A percentile compares a stretch with the other conserved stretches of the same genome.
Conservation (phyloP, 2,329 filamentous ascomycete genomes). For the Parastagonospora nodorum region DNA sequence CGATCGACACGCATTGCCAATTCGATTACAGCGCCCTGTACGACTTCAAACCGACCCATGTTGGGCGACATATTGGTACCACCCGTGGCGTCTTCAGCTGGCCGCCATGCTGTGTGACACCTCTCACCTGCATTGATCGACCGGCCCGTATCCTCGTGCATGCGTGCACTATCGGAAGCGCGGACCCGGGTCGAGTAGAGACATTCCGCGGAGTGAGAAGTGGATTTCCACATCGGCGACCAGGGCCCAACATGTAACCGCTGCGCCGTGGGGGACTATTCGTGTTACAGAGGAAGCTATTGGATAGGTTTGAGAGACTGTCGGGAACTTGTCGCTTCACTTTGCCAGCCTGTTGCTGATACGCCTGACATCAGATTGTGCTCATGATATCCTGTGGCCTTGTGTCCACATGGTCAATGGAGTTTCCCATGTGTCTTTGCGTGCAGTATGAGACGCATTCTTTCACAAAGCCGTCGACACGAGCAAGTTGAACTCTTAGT, state of each 20-base stretch:
- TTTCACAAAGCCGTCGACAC: conserved; percentile 3
- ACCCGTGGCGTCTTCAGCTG: background rate
- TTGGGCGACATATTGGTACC: background rate
- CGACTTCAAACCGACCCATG: background rate
- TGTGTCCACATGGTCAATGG: background rate
- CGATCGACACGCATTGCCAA: background rate
- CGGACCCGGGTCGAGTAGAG: background rate
- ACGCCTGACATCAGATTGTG: background rate
- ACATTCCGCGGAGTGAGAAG: no score
- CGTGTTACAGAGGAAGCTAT: no score
- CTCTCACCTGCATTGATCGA: background rate
- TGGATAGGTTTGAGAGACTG: background rate
- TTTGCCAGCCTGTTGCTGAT: background rate
- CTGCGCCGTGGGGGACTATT: no score
- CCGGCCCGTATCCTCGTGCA: background rate
- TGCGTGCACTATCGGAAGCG: background rate
- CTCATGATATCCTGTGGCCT: background rate
- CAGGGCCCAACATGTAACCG: no score
- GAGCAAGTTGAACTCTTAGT: conserved; percentile 23
- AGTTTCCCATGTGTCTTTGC: background rate
- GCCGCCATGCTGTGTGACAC: background rate
- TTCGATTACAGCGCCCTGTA: background rate
- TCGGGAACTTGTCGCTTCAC: background rate
- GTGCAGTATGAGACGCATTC: no score
- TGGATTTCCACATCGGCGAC: no score